Evolutionary conservation across 441 rosid genomes (phyloP).

Genomic region (Adansonia grandidieri): DNA sequence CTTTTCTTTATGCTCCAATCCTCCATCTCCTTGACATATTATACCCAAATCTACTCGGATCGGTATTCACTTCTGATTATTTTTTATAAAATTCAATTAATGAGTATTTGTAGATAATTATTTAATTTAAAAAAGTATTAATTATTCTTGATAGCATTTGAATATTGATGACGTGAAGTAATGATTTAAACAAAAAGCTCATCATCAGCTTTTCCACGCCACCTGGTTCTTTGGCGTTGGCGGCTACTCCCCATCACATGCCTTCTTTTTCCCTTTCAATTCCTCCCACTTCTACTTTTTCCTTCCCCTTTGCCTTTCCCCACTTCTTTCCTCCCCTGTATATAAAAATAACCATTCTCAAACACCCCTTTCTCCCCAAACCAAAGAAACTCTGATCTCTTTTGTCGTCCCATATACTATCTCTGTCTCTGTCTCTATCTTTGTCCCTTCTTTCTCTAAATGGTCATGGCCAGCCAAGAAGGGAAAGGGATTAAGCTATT

Average conservation of each 20-base stretch:
- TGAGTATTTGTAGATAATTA: background rate
- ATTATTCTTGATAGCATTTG: too few relatives aligned
- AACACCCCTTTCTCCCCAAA: slow-evolving; percentile 1
- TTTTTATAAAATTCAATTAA: slow-evolving; percentile 19
- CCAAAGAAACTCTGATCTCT: slow-evolving; percentile 24
- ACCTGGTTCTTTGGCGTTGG: slow-evolving; percentile 36
- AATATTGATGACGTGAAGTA: slow-evolving; percentile 46
- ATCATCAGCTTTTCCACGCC: slow-evolving; percentile 56
- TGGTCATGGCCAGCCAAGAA: slow-evolving; percentile 55
- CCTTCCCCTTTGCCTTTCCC: slow-evolving; percentile 4
- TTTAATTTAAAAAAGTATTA: too few relatives aligned
- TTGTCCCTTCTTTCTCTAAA: slow-evolving; percentile 1
- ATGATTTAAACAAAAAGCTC: slow-evolving; percentile 65
- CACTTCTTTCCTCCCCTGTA: background rate
- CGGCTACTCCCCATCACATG: slow-evolving; percentile 30
- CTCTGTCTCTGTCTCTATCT: slow-evolving; percentile 11
- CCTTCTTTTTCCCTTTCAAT: background rate
- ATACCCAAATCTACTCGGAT: slow-evolving; percentile 40
- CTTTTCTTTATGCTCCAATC: slow-evolving; percentile 21
- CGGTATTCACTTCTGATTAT: slow-evolving; percentile 31
- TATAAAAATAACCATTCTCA: background rate
- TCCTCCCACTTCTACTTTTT: background rate
- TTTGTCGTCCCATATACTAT: background rate
- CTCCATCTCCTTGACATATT: slow-evolving; percentile 33
- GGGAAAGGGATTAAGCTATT: slow-evolving; percentile 78